Base-by-base conservation (phyloP, 768 basidiomycete genomes). In the Grammothele lineata region DNA sequence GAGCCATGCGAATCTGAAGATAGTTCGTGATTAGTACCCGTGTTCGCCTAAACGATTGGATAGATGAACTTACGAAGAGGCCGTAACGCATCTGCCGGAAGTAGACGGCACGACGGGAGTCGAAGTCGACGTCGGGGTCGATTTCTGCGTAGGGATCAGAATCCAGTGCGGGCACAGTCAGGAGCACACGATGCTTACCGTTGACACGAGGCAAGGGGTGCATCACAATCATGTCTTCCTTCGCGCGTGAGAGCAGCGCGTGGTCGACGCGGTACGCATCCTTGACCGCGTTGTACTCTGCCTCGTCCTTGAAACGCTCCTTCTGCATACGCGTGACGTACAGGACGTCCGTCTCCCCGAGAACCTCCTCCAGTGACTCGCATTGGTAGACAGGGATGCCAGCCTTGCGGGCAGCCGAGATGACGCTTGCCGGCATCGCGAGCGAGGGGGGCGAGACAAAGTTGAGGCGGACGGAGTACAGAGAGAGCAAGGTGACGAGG, bases 1-100 rank as follows among this genome's bases (percentile, higher is more conserved):
- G 66, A 5, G 76, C 76, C 77, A 77, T 78, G 25, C 77, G 71
- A 51, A 77, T 69, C 73, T 76, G 52, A 11, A 14, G 14, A 30
- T 7, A 30, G 14, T 7, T 7, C 8, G 14, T 7, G 8, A 30
- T 7, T 30, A 7, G 14, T 7, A 30, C 7, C 8, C 27, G 14
- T 7, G 27, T 14, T 7, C 27, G 14, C 7, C 7, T 7, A 7
- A 30, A 30, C 7, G 27, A 30, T 7, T 7, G 7, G 14, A 23
- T 12, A 17, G 3, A 32, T 23, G 33, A 26, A 81, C 94, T 64
- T 61, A 97, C 93, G 63, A 92, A 98, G 52, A 97, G 85, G 37
- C 95, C 95, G 62, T 96, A 95, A 47, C 93, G 83, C 94, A 96
- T 97, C 62, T 97, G 94, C 32, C 95, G 83, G 86, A 98, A 97